These are phyloP conservation scores for Nemophila menziesii DNA, from an alignment of 257 asterid genomes.

Conservation along the genomic window DNA sequence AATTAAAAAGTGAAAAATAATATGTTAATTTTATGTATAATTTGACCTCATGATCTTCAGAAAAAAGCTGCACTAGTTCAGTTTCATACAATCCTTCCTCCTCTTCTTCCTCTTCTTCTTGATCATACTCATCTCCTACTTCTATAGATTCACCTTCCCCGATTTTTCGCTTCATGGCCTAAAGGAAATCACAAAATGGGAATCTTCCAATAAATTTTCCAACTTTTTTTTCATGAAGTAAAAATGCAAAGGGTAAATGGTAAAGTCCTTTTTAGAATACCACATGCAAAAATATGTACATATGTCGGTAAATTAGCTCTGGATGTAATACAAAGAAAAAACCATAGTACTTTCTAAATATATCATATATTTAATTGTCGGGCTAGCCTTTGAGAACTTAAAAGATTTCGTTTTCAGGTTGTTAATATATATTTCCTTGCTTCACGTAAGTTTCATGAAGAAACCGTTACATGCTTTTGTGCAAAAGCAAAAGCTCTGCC, in stretches of 20 bases:
- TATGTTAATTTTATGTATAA: too few relatives aligned
- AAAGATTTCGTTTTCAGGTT: slow-evolving; percentile 20
- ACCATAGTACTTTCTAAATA: too few relatives aligned
- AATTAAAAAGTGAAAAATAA: too few relatives aligned
- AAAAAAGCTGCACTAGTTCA: slow-evolving; percentile 62
- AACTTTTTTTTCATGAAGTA: neutral
- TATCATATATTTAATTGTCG: too few relatives aligned
- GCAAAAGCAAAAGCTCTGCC: slow-evolving; percentile 8
- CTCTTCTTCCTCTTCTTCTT: slow-evolving; percentile 35
- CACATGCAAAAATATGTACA: too few relatives aligned
- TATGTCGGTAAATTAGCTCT: too few relatives aligned
- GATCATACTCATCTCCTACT: slow-evolving; percentile 11
- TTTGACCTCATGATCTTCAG: slow-evolving; percentile 78
- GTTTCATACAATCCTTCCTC: slow-evolving; percentile 49
- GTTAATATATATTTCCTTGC: slow-evolving; percentile 29
- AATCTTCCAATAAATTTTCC: neutral
- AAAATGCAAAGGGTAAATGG: neutral
- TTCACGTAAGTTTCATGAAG: slow-evolving; percentile 42
- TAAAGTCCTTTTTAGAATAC: too few relatives aligned
- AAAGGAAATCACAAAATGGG: slow-evolving; percentile 6
- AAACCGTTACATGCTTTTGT: slow-evolving; percentile 20
- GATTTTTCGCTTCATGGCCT: slow-evolving; percentile 45
- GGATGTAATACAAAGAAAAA: too few relatives aligned
- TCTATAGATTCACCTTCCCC: slow-evolving; percentile 21
- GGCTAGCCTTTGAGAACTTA: neutral